These are phyloP conservation scores for Aspergillus udagawae DNA, from an alignment of 2,329 filamentous ascomycete species.

Conservation along the genomic window DNA sequence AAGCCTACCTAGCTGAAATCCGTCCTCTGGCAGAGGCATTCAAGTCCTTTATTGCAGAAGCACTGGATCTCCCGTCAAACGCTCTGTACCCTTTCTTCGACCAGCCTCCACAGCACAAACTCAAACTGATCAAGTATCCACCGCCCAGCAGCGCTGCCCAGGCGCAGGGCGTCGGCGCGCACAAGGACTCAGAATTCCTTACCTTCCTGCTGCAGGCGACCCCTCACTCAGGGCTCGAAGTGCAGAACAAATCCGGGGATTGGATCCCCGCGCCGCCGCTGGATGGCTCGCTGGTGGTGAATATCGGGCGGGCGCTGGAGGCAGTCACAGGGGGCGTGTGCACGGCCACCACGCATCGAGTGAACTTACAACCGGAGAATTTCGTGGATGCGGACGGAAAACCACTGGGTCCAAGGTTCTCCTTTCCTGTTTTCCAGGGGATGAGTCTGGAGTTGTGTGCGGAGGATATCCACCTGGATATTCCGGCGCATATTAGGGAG, in stretches of 20 bases:
- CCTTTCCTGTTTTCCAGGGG: constrained; percentile 35
- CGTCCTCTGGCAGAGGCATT: constrained; percentile 24
- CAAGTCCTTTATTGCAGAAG: constrained; percentile 29
- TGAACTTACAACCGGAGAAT: constrained; percentile 25
- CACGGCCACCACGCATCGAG: constrained; percentile 35
- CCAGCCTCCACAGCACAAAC: constrained; percentile 30
- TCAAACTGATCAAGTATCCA: constrained; percentile 45
- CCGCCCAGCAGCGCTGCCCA: constrained; percentile 25
- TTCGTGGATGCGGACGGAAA: constrained; percentile 21
- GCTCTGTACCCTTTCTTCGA: constrained; percentile 33
- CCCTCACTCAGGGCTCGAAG: constrained; percentile 44
- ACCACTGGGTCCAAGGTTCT: constrained; percentile 30
- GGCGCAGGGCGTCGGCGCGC: constrained; percentile 41
- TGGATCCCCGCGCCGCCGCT: constrained; percentile 46
- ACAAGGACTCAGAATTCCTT: constrained; percentile 49
- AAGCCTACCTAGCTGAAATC: constrained; percentile 27
- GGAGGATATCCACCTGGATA: constrained; percentile 25
- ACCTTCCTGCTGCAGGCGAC: constrained; percentile 47
- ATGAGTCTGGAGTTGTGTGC: constrained; percentile 31
- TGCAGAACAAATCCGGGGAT: constrained; percentile 44
- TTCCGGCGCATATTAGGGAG: constrained; percentile 28
- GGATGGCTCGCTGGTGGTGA: constrained; percentile 46
- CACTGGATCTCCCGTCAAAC: constrained; percentile 25
- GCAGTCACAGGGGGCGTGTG: constrained; percentile 34
- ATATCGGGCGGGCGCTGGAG: constrained; percentile 42